Evolutionary conservation across 2,329 filamentous ascomycete species (phyloP), one percentile per base, ranked within the genome.

Genomic region (Venturia pyrina): DNA sequence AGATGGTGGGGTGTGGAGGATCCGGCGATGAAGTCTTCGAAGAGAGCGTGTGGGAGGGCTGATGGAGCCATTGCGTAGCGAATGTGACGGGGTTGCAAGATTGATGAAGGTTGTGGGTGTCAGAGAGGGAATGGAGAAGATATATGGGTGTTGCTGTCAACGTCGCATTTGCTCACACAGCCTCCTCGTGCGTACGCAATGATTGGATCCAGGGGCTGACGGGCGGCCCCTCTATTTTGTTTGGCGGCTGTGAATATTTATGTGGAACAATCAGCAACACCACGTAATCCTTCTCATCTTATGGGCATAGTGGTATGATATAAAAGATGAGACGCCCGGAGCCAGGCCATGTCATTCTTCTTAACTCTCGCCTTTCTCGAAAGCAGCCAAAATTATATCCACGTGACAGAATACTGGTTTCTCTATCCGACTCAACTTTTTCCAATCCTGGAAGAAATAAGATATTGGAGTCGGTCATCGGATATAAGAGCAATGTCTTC

Each of bases 1-100:
- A 86, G 74, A 64, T 70, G 68, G 68, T 75, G 72, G 32, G 8
- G 21, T 17, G 13, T 37, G 19, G 60, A 44, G 43, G 34, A 11
- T 32, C 44, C 60, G 60, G 60, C 60, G 44, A 62, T 32, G 40
- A 59, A 59, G 15, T 59, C 32, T 6, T 59, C 53, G 28, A 59
- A 59, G 32, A 59, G 53, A 34, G 53, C 53, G 53, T 32, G 53
- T 59, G 53, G 53, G 32, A 59, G 53, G 53, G 17, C 17, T n/a
- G 53, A 59, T 1, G 53, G 53, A 34, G 53, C 53, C 53, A 59
- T 59, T 53, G 15, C 13, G 8, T 28, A 53, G 48, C 53, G 53
- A 59, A 0, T 2, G 32, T 59, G 53, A 19, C n/a, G n/a, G 19
- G 19, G 28, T 59, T 37, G 37, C 5, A 3, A 7, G 32, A 37